Evolutionary conservation across 1,284 basidiomycete species (phyloP).

Genomic region (Coriolopsis trogii): DNA sequence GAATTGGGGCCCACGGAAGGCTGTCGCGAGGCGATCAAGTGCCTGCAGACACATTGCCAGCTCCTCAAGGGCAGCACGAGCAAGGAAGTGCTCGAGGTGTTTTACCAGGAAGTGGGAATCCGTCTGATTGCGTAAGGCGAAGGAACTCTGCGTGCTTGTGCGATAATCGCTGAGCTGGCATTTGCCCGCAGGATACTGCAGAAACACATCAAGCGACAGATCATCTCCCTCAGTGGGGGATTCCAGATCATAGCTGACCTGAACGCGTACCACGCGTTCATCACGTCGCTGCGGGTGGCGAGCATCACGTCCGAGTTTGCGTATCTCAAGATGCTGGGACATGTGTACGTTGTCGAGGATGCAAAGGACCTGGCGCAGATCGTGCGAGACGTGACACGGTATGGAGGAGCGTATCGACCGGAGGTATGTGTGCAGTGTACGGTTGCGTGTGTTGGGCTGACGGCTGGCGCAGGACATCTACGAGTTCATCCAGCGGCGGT

Average conservation of each 20-base stretch:
- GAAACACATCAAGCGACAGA: constrained; percentile 96
- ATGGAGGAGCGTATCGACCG: constrained; percentile 90
- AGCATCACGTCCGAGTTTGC: constrained; percentile 86
- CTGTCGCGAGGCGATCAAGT: constrained; percentile 84
- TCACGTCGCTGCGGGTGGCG: constrained; percentile 73
- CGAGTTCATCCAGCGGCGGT: constrained; percentile 90
- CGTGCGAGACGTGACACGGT: constrained; percentile 90
- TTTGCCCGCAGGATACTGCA: constrained; percentile 76
- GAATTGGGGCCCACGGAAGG: constrained; percentile 87
- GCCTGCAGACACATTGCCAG: constrained; percentile 88
- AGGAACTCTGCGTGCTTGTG: not conserved
- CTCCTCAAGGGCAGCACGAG: constrained; percentile 92
- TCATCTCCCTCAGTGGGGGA: constrained; percentile 91
- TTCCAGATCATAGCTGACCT: constrained; percentile 97
- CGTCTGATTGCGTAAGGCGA: constrained; percentile 79
- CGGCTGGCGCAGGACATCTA: constrained; percentile 72
- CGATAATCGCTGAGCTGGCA: not conserved
- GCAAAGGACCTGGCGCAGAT: constrained; percentile 95
- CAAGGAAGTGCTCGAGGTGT: constrained; percentile 95
- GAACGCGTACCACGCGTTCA: constrained; percentile 91
- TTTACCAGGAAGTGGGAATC: constrained; percentile 96
- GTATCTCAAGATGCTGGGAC: constrained; percentile 94
- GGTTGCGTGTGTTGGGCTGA: not conserved
- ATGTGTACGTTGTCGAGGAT: constrained; percentile 91
- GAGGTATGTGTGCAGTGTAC: constrained; percentile 58